Evolutionary conservation across 2,329 filamentous ascomycete species (phyloP).

Genomic region (Claviceps sorghi): DNA sequence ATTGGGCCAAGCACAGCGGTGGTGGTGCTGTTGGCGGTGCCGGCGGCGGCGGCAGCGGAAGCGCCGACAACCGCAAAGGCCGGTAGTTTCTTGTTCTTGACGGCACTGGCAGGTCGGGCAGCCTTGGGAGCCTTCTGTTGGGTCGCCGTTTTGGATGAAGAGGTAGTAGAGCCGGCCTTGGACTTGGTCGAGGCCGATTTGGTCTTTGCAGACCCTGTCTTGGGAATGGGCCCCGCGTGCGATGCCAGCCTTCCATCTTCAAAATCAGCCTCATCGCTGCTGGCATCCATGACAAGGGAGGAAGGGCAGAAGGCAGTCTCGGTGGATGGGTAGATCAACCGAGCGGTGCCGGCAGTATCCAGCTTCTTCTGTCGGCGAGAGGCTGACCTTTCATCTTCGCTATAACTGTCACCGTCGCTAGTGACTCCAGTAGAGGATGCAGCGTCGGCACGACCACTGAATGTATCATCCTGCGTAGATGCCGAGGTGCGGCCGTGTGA

Average conservation of each 20-base stretch:
- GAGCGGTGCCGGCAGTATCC: conserved; percentile 27
- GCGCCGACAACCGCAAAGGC: conserved; percentile 11
- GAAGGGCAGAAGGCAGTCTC: conserved; percentile 37
- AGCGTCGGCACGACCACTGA: conserved; percentile 76
- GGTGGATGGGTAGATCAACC: conserved; percentile 35
- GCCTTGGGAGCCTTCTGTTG: conserved; percentile 28
- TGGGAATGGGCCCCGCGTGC: conserved; percentile 21
- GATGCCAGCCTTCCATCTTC: conserved; percentile 13
- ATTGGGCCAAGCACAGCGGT: conserved; percentile 30
- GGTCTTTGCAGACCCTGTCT: conserved; percentile 24
- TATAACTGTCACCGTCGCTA: conserved; percentile 59
- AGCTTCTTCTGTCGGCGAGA: conserved; percentile 42
- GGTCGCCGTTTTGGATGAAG: conserved; percentile 17
- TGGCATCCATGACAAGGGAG: conserved; percentile 31
- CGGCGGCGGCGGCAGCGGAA: not conserved
- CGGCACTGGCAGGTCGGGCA: conserved; percentile 21
- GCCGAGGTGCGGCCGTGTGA: conserved; percentile 87
- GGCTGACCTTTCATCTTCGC: conserved; percentile 45
- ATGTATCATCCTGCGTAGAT: conserved; percentile 83
- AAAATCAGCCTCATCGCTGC: conserved; percentile 20
- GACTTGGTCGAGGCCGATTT: conserved; percentile 25
- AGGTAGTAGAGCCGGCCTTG: conserved; percentile 19
- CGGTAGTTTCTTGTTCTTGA: conserved; percentile 39
- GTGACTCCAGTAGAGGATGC: conserved; percentile 76
- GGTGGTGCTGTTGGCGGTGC: not conserved